Conservation (phyloP, 1,139 yeast species). For the Chernovozyma aurita region DNA sequence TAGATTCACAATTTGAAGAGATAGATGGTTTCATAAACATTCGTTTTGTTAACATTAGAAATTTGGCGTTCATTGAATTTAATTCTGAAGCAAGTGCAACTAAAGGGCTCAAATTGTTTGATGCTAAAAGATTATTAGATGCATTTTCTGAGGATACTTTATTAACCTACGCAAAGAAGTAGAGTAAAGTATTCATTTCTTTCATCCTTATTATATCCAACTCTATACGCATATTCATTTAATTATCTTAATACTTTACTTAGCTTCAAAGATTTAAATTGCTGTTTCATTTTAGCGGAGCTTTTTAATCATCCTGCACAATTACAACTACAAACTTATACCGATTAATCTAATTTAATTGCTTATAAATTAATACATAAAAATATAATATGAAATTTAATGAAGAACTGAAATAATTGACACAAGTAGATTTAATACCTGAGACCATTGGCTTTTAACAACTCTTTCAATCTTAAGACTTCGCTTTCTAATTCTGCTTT, state of each 20-base stretch:
- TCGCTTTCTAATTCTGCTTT: slow-evolving; percentile 58
- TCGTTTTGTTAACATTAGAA: slow-evolving; percentile 61
- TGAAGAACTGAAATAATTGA: slow-evolving; percentile 4
- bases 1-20: slow-evolving; percentile 42
- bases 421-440: slow-evolving; percentile 12
- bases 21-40: slow-evolving; percentile 61
- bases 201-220: background rate
- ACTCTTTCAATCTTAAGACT: slow-evolving; percentile 49
- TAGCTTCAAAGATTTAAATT: too few relatives aligned
- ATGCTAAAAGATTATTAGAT: slow-evolving; percentile 8
- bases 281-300: too few relatives aligned
- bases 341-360: slow-evolving; percentile 1
- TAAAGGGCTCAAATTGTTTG: slow-evolving; percentile 13
- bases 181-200: too few relatives aligned
- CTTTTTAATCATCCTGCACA: too few relatives aligned
- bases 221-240: background rate
- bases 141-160: slow-evolving; percentile 22
- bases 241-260: too few relatives aligned
- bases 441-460: slow-evolving; percentile 31
- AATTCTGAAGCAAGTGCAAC: slow-evolving; percentile 39
- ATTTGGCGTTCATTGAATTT: slow-evolving; percentile 80
- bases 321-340: too few relatives aligned
- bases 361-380: slow-evolving; percentile 1
- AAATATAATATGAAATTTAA: background rate
- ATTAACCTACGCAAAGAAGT: slow-evolving; percentile 35